phyloP scores from a whole-genome alignment of 2,329 filamentous ascomycete species.

The Aspergillus pseudonomiae region DNA sequence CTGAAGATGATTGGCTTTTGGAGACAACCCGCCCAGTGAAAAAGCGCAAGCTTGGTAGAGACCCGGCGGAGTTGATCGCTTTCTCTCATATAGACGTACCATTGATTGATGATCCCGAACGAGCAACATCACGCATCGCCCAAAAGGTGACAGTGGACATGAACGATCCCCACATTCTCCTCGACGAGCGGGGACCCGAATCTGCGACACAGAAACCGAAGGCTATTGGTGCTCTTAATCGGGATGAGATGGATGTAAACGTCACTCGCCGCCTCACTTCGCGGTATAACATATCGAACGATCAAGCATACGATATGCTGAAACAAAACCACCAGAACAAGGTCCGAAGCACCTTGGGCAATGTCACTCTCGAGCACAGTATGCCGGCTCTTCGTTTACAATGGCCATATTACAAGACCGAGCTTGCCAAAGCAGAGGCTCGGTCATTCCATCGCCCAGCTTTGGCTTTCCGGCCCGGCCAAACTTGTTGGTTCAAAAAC shows the following conservation, averaged over 20 bases:
- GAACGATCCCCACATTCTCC: constrained; percentile 82
- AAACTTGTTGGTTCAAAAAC: constrained; percentile 72
- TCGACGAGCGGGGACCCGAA: constrained; percentile 74
- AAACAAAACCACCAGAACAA: constrained; percentile 98
- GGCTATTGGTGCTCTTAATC: constrained; percentile 36
- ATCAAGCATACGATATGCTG: constrained; percentile 90
- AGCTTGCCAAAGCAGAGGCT: constrained; percentile 70
- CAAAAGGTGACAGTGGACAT: constrained; percentile 82
- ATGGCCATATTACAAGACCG: constrained; percentile 95
- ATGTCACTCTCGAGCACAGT: constrained; percentile 91
- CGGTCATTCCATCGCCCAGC: constrained; percentile 83
- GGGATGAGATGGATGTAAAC: constrained; percentile 68
- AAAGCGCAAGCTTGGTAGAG: constrained; percentile 62
- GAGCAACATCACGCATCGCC: constrained; percentile 70
- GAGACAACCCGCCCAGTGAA: constrained; percentile 60
- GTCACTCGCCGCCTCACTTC: constrained; percentile 73
- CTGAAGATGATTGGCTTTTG: constrained; percentile 57
- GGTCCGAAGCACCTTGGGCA: constrained; percentile 87
- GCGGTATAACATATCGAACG: constrained; percentile 95
- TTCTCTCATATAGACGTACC: constrained; percentile 66
- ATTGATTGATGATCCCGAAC: constrained; percentile 79
- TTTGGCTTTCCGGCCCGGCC: constrained; percentile 71
- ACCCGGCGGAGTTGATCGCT: constrained; percentile 49
- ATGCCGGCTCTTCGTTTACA: constrained; percentile 88
- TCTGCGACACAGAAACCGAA: constrained; percentile 59